A percentile compares a stretch with the other conserved stretches of the same genome.
These are phyloP conservation scores for Xylariaceae sp. DNA, from an alignment of 2,329 filamentous ascomycete species.

Conservation along the genomic window DNA sequence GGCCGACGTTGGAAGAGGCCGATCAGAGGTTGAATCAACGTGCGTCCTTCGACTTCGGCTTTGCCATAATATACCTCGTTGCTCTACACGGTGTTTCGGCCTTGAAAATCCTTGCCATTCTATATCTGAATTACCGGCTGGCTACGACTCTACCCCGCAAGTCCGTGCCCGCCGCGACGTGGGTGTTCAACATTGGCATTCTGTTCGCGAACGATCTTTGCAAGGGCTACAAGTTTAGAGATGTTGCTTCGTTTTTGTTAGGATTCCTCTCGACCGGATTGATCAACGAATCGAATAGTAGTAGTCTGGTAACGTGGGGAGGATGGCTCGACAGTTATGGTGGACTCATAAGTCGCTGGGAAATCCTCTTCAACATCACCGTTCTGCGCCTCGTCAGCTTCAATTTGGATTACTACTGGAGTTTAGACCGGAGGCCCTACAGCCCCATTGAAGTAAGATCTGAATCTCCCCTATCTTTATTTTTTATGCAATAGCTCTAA, in stretches of 20 bases:
- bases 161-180: slow-evolving; percentile 78
- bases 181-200: slow-evolving; percentile 85
- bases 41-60: slow-evolving; percentile 80
- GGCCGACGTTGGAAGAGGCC: slow-evolving; percentile 50
- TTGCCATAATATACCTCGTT: slow-evolving; percentile 79
- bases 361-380: slow-evolving; percentile 97
- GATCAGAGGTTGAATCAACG: slow-evolving; percentile 71
- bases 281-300: slow-evolving; percentile 50
- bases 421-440: slow-evolving; percentile 66
- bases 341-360: slow-evolving; percentile 89
- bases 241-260: slow-evolving; percentile 62
- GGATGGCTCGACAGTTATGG: slow-evolving; percentile 78
- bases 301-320: slow-evolving; percentile 65
- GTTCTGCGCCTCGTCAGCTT: slow-evolving; percentile 93
- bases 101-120: slow-evolving; percentile 80
- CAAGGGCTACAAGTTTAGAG: slow-evolving; percentile 75
- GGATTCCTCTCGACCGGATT: slow-evolving; percentile 42
- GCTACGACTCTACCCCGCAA: slow-evolving; percentile 73
- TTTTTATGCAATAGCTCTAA: slow-evolving; percentile 56
- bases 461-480: background rate
- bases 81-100: slow-evolving; percentile 86
- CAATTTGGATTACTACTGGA: slow-evolving; percentile 98
- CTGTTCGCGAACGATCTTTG: slow-evolving; percentile 91
- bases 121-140: slow-evolving; percentile 82
- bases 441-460: slow-evolving; percentile 81